These are phyloP conservation scores for Lomentospora prolificans DNA, from an alignment of 2,329 filamentous ascomycete genomes.

Conservation along the genomic window DNA sequence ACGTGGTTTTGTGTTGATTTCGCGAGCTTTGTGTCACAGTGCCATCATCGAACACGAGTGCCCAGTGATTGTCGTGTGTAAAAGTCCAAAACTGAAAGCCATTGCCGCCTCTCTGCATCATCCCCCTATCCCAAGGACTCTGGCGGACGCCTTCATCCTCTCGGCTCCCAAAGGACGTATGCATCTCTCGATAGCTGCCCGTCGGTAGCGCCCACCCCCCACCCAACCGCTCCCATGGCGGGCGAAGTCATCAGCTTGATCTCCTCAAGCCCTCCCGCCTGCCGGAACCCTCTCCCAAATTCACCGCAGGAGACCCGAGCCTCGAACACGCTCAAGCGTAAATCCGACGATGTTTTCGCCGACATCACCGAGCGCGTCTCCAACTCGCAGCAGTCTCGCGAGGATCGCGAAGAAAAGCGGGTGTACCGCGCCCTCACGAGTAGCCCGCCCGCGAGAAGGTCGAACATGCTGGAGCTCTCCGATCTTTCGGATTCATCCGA, in stretches of 20 bases:
- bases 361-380: conserved; percentile 1
- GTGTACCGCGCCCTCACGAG: not conserved
- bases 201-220: not conserved
- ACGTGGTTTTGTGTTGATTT: conserved; percentile 6
- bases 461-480: not conserved
- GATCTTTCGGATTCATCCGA: conserved; percentile 5
- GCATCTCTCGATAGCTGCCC: not conserved
- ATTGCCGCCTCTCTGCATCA: no score
- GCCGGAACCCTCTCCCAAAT: not conserved
- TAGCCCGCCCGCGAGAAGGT: not conserved
- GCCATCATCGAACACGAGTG: not conserved
- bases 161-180: not conserved
- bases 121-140: no score
- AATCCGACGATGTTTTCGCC: not conserved
- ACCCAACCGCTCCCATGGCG: conserved; percentile 16
- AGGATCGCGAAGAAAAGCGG: not conserved
- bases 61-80: not conserved
- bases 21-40: not conserved
- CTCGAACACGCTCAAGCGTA: conserved; percentile 2
- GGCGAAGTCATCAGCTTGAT: conserved; percentile 25
- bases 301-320: not conserved
- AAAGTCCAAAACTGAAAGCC: not conserved
- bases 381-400: not conserved
- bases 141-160: no score
- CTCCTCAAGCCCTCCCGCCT: conserved; percentile 23